Conservation (phyloP, 2,329 filamentous ascomycete species). For the Fusarium sacchari region DNA sequence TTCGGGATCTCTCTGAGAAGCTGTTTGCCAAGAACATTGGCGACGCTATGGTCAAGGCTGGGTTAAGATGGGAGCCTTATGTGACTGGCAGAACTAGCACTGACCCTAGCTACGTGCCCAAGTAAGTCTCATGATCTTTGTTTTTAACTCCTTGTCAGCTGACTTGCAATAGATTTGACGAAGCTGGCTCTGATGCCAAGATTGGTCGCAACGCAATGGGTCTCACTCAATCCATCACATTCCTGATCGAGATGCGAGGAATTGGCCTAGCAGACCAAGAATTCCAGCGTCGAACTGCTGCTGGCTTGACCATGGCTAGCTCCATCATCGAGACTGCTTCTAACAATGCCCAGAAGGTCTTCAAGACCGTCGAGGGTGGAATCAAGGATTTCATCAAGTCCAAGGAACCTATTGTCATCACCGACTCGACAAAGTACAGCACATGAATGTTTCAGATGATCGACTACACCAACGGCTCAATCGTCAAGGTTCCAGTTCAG, state of each 20-base stretch:
- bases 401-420: slow-evolving; percentile 45
- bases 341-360: slow-evolving; percentile 43
- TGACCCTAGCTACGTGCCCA: slow-evolving; percentile 15
- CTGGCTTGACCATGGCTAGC: slow-evolving; percentile 43
- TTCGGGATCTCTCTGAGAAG: slow-evolving; percentile 44
- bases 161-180: slow-evolving; percentile 28
- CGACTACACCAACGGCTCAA: slow-evolving; percentile 38
- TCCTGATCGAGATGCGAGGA: slow-evolving; percentile 46
- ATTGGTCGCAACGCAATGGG: slow-evolving; percentile 46
- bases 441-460: slow-evolving; percentile 42
- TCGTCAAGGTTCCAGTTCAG: slow-evolving; percentile 42
- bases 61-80: slow-evolving; percentile 46
- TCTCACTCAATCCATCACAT: slow-evolving; percentile 44
- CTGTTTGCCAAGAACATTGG: slow-evolving; percentile 45
- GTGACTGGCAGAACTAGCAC: slow-evolving; percentile 37
- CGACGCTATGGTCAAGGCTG: slow-evolving; percentile 42
- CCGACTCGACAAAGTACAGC: slow-evolving; percentile 37
- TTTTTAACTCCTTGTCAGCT: rapidly evolving
- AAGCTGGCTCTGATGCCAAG: slow-evolving; percentile 45
- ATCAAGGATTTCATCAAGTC: slow-evolving; percentile 42
- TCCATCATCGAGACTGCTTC: slow-evolving; percentile 45
- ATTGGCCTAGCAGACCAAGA: slow-evolving; percentile 46
- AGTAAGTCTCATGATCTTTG: background rate
- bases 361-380: slow-evolving; percentile 40
- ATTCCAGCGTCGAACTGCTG: slow-evolving; percentile 44